A percentile compares a stretch with the other conserved stretches of the same genome.
Conservation (phyloP, 2,329 filamentous ascomycete genomes). For the Truncatella angustata region DNA sequence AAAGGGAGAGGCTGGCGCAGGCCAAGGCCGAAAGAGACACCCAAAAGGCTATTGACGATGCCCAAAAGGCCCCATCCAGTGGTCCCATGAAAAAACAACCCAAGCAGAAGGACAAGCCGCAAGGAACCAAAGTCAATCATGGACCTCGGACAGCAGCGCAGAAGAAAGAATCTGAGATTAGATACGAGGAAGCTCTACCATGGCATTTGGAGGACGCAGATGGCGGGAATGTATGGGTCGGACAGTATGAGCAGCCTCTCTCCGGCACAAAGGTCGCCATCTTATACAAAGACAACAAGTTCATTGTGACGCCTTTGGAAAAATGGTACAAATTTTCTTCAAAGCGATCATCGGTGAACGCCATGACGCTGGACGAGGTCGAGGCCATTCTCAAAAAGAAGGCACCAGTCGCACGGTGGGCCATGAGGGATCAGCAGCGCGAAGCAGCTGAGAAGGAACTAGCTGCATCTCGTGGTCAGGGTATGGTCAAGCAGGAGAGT, state of each 20-base stretch:
- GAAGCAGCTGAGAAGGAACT: conserved; percentile 57
- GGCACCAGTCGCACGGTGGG: conserved; percentile 74
- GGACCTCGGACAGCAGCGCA: conserved; percentile 77
- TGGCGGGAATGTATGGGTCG: conserved; percentile 91
- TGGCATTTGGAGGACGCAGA: conserved; percentile 98
- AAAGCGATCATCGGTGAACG: conserved; percentile 72
- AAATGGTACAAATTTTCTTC: conserved; percentile 91
- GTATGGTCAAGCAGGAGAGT: conserved; percentile 68
- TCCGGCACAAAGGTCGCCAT: conserved; percentile 83
- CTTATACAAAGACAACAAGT: conserved; percentile 65
- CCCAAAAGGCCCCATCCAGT: conserved; percentile 84
- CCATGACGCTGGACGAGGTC: conserved; percentile 78
- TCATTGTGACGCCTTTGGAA: conserved; percentile 87
- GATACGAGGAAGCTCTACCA: conserved; percentile 92
- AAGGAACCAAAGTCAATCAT: conserved; percentile 74
- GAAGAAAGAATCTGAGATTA: conserved; percentile 69
- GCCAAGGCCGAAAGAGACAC: conserved; percentile 76
- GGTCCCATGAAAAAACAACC: conserved; percentile 41
- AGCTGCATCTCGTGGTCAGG: conserved; percentile 58
- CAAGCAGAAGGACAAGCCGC: conserved; percentile 72
- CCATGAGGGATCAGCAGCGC: conserved; percentile 58
- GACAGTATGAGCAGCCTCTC: conserved; percentile 83
- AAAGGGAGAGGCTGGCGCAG: conserved; percentile 66
- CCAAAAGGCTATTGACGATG: conserved; percentile 81
- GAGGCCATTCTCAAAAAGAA: conserved; percentile 82